A percentile compares a stretch with the other conserved stretches of the same genome.
These are phyloP conservation scores for Colletotrichum phormii DNA, from an alignment of 2,329 filamentous ascomycete species.

Conservation along the genomic window DNA sequence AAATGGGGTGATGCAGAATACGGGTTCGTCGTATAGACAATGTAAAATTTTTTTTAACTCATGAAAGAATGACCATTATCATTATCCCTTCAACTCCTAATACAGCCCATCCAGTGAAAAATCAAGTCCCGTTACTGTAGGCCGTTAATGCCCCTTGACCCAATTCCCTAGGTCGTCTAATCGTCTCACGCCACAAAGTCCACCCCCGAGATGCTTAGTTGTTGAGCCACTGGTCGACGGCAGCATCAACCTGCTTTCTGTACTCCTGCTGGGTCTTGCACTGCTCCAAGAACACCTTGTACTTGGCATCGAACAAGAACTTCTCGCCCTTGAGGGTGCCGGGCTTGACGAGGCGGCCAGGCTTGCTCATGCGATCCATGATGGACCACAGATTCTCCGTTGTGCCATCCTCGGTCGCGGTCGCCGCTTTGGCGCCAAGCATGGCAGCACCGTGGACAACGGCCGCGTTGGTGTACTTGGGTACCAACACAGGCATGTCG, in stretches of 20 bases:
- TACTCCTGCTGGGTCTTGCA: slow-evolving; percentile 88
- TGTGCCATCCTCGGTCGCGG: slow-evolving; percentile 78
- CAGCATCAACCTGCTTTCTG: slow-evolving; percentile 80
- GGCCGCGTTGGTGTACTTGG: slow-evolving; percentile 92
- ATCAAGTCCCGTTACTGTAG: not conserved
- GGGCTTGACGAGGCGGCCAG: slow-evolving; percentile 84
- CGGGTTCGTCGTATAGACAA: not conserved
- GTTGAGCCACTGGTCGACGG: slow-evolving; percentile 51
- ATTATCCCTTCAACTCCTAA: slow-evolving; percentile 24
- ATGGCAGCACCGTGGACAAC: slow-evolving; percentile 99
- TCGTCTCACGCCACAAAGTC: not conserved
- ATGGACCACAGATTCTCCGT: slow-evolving; percentile 94
- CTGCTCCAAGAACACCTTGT: slow-evolving; percentile 95
- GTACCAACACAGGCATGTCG: slow-evolving; percentile 92
- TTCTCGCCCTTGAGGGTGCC: slow-evolving; percentile 79
- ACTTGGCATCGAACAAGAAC: slow-evolving; percentile 87
- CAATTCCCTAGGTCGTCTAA: not conserved
- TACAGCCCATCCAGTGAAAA: slow-evolving; percentile 2
- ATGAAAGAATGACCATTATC: slow-evolving; percentile 24
- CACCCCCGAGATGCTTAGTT: not conserved
- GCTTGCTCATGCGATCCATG: slow-evolving; percentile 98
- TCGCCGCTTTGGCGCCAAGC: slow-evolving; percentile 97
- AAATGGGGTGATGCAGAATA: too few species aligned
- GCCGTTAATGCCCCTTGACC: not conserved
- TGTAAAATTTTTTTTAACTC: not conserved